Evolutionary conservation across 805 yeast genomes (phyloP), one percentile per base, ranked within the genome.

Genomic region (Candida sonorensis): DNA sequence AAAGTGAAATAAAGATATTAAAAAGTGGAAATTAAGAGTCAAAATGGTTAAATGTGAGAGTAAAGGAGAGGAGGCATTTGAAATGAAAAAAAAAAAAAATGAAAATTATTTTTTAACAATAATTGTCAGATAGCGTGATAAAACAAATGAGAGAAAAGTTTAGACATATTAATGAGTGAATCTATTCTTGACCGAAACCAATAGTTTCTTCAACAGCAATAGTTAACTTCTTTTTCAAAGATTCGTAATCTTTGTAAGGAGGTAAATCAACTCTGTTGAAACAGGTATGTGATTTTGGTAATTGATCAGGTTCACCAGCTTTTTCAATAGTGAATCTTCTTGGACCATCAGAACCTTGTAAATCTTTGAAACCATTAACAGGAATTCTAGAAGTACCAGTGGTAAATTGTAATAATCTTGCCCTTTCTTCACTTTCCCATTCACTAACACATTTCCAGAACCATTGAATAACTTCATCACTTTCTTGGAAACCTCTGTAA

Each of bases 331-430:
- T 92, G 61, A 92, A 92, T 57, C 97, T 77, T 72, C 99, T 83
- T 33, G 99, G 99, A 37, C 99, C 99, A 64, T 92, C 98, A 16
- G 95, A 83, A 45, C 98, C 99, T 64, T 92, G 99, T 50, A 92
- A 70, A 62, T 92, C 99, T 61, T 92, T 92, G 72, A 92, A 92
- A 25, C 99, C 99, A 61, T 90, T 92, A 43, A 92, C 98, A 7
- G 99, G 99, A 36, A 92, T 92, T 66, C 99, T 81, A 15, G 97
- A 87, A 4, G 99, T 92, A 71, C 99, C 99, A 1, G 99, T 92
- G 14, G 98, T 90, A 58, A 92, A 92, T 62, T 92, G 99, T 46
- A 92, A 67, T 56, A 92, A 67, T 61, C 98, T 76, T 3, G 97
- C 95, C 59, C 87, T 82, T 59, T 90, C 97, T 59, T 92, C 98